Base-by-base conservation (phyloP, 2,329 filamentous ascomycete genomes). In the Fusarium musae region DNA sequence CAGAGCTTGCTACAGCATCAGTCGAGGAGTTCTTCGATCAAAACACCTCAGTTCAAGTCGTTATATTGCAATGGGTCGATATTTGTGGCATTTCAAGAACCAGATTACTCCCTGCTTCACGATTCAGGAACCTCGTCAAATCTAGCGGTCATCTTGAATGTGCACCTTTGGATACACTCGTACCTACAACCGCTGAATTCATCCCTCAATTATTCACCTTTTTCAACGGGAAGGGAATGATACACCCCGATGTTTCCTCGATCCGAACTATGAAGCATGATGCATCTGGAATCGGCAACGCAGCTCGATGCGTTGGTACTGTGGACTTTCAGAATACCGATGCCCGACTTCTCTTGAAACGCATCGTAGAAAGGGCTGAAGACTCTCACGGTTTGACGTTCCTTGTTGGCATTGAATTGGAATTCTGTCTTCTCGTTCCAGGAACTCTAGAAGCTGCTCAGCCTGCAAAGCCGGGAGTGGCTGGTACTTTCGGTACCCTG, bases 1-100 rank as follows among this genome's bases (percentile, higher is more conserved):
- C 9, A 32, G 15, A 16, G 10, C 5, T 10, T n/a, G 17, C 30
- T 21, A 1, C 10, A 15, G 10, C 2, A 9, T 7, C 30, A 28
- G 3, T 17, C 5, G 13, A 58, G 3, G 7, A n/a, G 9, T 58
- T 36, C 10, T 26, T 58, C n/a, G 7, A 28, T 3, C 40, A 5
- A 9, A 17, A 62, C 4, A 10, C 30, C 1, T 39, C n/a, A 5
- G 9, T 68, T 0, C 9, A 49, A 7, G 37, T 68, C 2, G 7
- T 68, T 4, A 6, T 49, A 23, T n/a, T 68, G 4, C 63, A 68
- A 49, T 68, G 65, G 65, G 63, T 68, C 9, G 65, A 68, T 17
- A 68, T 68, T 4, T 68, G 63, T 10, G 65, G 65, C 5, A 36
- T 54, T 10, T 1, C 47, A 4, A 53, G 40, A 28, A 53, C 63